Conservation (phyloP, 2,329 filamentous ascomycete genomes). For the Penicillium janthinellum region DNA sequence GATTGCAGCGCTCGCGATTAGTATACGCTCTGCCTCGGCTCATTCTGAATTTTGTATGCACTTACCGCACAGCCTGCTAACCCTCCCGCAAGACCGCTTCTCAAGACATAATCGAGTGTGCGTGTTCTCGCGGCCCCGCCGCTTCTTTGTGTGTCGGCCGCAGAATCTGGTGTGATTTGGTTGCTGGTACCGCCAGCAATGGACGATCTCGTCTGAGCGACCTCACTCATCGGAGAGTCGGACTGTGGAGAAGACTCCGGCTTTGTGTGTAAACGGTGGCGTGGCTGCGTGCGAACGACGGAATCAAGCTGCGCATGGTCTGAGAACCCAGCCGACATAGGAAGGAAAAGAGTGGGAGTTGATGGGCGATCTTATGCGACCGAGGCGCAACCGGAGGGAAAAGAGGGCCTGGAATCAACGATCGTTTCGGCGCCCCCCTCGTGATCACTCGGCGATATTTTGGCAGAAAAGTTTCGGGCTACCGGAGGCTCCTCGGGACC, state of each 20-base stretch:
- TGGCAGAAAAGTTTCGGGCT: constrained; percentile 30
- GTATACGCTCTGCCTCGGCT: not conserved
- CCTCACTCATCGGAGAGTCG: constrained; percentile 35
- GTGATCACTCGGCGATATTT: constrained; percentile 31
- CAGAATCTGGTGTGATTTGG: constrained; percentile 17
- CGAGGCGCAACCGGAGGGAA: constrained; percentile 18
- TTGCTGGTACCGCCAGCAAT: constrained; percentile 23
- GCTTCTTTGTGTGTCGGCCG: constrained; percentile 20
- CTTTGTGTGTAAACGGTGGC: constrained; percentile 12
- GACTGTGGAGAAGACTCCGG: constrained; percentile 23
- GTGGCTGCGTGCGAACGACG: constrained; percentile 11
- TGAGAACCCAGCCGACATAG: constrained; percentile 31
- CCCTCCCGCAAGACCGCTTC: constrained; percentile 83
- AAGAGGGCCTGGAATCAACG: constrained; percentile 23
- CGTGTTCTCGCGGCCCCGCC: constrained; percentile 47
- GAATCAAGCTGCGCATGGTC: constrained; percentile 34
- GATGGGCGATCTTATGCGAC: constrained; percentile 14
- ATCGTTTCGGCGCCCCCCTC: constrained; percentile 17
- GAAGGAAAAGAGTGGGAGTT: constrained; percentile 9
- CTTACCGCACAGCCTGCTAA: constrained; percentile 88
- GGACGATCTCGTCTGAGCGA: constrained; percentile 28
- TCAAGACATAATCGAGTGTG: constrained; percentile 79
- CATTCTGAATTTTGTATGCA: constrained; percentile 1
- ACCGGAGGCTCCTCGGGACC: constrained; percentile 28
- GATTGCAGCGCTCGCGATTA: constrained; percentile 11